phyloP scores from a whole-genome alignment of 129 eudicot species.

The Flaveria robusta region DNA sequence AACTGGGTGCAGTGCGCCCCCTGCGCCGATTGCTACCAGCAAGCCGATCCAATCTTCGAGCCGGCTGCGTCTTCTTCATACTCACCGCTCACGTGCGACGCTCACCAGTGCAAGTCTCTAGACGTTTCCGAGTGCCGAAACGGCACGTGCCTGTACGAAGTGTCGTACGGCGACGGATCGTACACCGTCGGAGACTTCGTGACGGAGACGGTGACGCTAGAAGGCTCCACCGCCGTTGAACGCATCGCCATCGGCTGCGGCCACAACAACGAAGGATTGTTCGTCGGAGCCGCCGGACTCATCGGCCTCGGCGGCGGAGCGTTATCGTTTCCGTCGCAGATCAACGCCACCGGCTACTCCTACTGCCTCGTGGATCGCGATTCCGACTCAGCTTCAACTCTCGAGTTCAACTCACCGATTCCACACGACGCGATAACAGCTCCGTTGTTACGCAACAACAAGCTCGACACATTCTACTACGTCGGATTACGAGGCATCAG shows the following conservation, averaged over 20 bases:
- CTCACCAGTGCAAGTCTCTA: slow-evolving; percentile 63
- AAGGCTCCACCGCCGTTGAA: slow-evolving; percentile 42
- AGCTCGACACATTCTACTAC: slow-evolving; percentile 66
- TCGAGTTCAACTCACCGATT: slow-evolving; percentile 60
- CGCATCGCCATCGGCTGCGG: slow-evolving; percentile 88
- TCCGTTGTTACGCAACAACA: slow-evolving; percentile 52
- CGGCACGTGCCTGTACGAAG: slow-evolving; percentile 77
- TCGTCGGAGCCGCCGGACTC: slow-evolving; percentile 88
- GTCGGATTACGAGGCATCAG: slow-evolving; percentile 63
- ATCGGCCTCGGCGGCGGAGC: slow-evolving; percentile 95
- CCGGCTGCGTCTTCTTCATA: slow-evolving; percentile 65
- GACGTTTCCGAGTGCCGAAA: slow-evolving; percentile 85
- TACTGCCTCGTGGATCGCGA: slow-evolving; percentile 93
- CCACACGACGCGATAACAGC: slow-evolving; percentile 58
- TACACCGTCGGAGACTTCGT: slow-evolving; percentile 90
- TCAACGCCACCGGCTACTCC: slow-evolving; percentile 67
- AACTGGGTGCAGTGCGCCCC: slow-evolving; percentile 97
- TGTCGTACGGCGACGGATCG: slow-evolving; percentile 92
- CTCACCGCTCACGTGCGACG: slow-evolving; percentile 57
- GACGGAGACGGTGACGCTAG: slow-evolving; percentile 68
- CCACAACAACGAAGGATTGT: slow-evolving; percentile 81
- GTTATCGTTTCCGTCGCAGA: slow-evolving; percentile 76
- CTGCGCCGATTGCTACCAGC: slow-evolving; percentile 89
- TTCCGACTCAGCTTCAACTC: slow-evolving; percentile 64
- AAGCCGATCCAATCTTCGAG: slow-evolving; percentile 86